A percentile compares a stretch with the other conserved stretches of the same genome.
Conservation (phyloP, 2,329 filamentous ascomycete genomes). For the Verticillium longisporum region DNA sequence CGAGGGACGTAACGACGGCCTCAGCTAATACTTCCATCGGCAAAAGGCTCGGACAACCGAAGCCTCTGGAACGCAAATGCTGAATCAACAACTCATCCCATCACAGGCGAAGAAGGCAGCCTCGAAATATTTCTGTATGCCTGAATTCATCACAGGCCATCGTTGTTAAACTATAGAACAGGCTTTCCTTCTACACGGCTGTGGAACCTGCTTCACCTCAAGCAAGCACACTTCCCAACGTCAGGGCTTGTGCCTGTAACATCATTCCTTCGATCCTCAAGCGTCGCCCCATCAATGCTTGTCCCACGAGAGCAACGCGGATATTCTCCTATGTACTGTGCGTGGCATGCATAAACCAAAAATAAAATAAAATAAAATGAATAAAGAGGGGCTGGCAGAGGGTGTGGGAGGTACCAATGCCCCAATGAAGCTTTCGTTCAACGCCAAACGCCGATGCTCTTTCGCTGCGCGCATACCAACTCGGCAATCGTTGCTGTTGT, state of each 20-base stretch:
- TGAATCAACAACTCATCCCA: too few species aligned
- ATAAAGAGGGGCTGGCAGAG: neutral
- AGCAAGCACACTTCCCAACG: neutral
- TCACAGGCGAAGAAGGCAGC: too few species aligned
- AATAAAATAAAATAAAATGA: neutral
- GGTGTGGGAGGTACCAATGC: neutral
- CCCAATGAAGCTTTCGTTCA: neutral
- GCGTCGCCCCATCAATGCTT: neutral
- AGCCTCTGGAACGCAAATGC: too few species aligned
- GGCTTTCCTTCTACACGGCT: neutral
- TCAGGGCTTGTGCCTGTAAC: neutral
- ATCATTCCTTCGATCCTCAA: neutral
- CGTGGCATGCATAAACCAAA: neutral
- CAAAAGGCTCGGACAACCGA: too few species aligned
- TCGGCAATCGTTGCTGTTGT: neutral
- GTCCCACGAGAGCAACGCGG: neutral
- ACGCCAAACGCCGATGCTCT: conserved; percentile 13
- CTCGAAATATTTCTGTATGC: neutral
- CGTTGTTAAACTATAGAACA: neutral
- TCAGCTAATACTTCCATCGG: too few species aligned
- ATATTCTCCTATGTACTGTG: conserved; percentile 1
- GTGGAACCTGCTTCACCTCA: neutral
- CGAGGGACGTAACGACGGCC: too few species aligned
- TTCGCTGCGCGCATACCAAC: neutral
- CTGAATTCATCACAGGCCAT: neutral